These are phyloP conservation scores for Funneliformis caledonium DNA, from an alignment of 371 early-diverging fungal species.

Conservation along the genomic window DNA sequence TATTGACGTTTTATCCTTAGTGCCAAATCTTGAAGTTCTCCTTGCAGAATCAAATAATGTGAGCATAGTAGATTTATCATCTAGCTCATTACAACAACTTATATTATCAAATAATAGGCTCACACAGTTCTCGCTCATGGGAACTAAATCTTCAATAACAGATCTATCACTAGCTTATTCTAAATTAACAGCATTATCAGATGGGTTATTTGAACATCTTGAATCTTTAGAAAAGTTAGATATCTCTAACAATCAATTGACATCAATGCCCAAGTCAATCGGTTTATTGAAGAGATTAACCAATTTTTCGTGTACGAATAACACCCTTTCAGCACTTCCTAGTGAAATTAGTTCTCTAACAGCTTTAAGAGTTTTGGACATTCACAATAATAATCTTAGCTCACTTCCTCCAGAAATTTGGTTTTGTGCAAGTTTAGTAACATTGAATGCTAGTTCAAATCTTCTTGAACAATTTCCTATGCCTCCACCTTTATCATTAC, in stretches of 20 bases:
- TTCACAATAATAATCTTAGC: constrained; percentile 75
- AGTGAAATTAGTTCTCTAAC: constrained; percentile 62
- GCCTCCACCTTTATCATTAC: constrained; percentile 29
- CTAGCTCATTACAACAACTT: constrained; percentile 51
- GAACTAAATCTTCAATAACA: constrained; percentile 48
- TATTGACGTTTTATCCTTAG: constrained; percentile 59
- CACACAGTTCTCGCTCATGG: constrained; percentile 53
- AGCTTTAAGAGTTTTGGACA: constrained; percentile 59
- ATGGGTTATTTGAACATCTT: constrained; percentile 63
- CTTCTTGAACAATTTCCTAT: constrained; percentile 65
- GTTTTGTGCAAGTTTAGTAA: constrained; percentile 70
- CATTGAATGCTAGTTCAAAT: constrained; percentile 81
- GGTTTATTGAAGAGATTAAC: constrained; percentile 59
- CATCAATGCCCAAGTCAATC: constrained; percentile 67
- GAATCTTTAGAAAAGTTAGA: constrained; percentile 62
- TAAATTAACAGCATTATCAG: constrained; percentile 70
- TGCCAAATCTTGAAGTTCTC: constrained; percentile 66
- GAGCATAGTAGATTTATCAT: constrained; percentile 52
- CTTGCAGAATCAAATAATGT: constrained; percentile 74
- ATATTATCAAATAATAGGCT: constrained; percentile 62
- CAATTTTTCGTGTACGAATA: constrained; percentile 70
- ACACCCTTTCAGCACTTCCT: constrained; percentile 66
- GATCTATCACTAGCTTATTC: constrained; percentile 71
- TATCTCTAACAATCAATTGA: constrained; percentile 78
- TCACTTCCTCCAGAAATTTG: constrained; percentile 86